A percentile compares a stretch with the other conserved stretches of the same genome.
Conservation (phyloP, 331 rosid genomes). For the Arachis monticola region DNA sequence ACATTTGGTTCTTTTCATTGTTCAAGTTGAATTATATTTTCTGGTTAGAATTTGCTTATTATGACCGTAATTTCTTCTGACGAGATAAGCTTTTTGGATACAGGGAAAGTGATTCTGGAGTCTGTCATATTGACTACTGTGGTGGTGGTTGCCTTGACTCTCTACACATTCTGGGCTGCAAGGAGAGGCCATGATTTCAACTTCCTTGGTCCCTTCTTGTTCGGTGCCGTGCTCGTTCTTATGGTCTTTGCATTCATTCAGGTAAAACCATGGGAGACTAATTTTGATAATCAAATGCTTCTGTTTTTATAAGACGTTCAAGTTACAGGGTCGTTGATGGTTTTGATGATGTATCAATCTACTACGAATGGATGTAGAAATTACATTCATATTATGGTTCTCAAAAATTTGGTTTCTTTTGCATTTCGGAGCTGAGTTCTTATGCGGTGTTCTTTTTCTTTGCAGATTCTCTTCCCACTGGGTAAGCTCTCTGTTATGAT, state of each 20-base stretch:
- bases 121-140: conserved; percentile 73
- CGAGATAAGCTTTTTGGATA: conserved; percentile 12
- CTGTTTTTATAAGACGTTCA: not conserved
- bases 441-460: not conserved
- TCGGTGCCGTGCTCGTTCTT: conserved; percentile 72
- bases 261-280: conserved; percentile 27
- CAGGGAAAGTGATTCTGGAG: conserved; percentile 90
- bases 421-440: not conserved
- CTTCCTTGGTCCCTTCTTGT: conserved; percentile 86
- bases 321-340: too few species aligned
- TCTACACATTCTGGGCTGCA: conserved; percentile 96
- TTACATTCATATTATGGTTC: not conserved
- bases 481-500: conserved; percentile 74
- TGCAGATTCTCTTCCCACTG: conserved; percentile 73
- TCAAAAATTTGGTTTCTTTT: not conserved
- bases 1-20: not conserved
- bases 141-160: conserved; percentile 72
- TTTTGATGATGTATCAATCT: too few species aligned
- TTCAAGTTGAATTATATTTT: not conserved
- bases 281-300: too few species aligned
- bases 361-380: too few species aligned
- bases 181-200: conserved; percentile 84
- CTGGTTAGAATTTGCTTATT: not conserved
- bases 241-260: conserved; percentile 58
- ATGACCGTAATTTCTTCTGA: not conserved